Evolutionary conservation across 495 filamentous ascomycete species (phyloP), one percentile per base, ranked within the genome.

Genomic region (Margaritispora aquatica): DNA sequence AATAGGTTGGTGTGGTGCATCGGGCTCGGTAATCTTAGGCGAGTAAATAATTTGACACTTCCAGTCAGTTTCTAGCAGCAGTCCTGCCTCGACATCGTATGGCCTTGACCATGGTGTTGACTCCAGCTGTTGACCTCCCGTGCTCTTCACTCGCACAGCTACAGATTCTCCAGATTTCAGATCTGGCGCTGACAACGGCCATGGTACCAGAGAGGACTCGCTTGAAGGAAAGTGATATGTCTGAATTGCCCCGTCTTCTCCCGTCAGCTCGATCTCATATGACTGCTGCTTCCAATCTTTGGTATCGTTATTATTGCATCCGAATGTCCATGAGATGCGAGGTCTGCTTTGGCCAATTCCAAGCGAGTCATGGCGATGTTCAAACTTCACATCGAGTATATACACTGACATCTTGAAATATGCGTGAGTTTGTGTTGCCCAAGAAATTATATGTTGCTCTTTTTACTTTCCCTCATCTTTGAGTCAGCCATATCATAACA

Each of bases 241-340:
- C 20, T 48, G 8, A 5, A 8, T 19, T 7, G 17, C 44, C 15
- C n/a, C 20, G 44, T 22, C 44, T 19, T n/a, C 21, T 48, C 44
- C 5, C n/a, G 4, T 7, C 5, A 56, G 21, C 20, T 46, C 54
- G 15, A 56, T 22, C 17, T 56, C 54, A 56, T 56, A 56, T 4
- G 54, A 21, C 7, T 29, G 2, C 20, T 56, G 54, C 17, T 46
- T 23, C 54, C 54, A 56, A 17, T 44, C n/a, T 20, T 44, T 24
- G 4, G 31, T 22, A 46, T 44, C 36, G 8, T 36, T 36, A n/a
- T n/a, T n/a, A n/a, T n/a, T n/a, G n/a, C n/a, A n/a, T 47, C 17
- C 54, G 38, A 56, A 56, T 13, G 31, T 56, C 54, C 54, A 56
- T 44, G 54, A 56, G 10, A 56, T 56, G 19, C 54, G 31, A 19